Conservation (phyloP, 1,284 basidiomycete species). For the Butyriboletus appendiculatus region DNA sequence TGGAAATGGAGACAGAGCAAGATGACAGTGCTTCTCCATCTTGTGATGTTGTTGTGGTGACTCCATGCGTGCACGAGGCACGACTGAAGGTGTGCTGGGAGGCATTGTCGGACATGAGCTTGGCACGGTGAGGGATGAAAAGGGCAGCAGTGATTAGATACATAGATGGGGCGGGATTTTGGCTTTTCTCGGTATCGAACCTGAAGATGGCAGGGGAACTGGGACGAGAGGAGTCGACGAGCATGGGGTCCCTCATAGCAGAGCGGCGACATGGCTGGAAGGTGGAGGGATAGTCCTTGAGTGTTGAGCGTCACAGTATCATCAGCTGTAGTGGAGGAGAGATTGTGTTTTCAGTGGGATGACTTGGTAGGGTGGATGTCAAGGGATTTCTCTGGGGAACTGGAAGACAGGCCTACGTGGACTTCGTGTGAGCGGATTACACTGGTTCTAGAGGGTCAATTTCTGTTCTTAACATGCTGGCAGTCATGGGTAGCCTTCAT, state of each 20-base stretch:
- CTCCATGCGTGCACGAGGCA: slow-evolving; percentile 23
- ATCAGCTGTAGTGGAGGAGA: no score
- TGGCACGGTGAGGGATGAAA: slow-evolving; percentile 20
- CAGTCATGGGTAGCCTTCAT: no score
- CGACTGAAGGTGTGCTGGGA: slow-evolving; percentile 54
- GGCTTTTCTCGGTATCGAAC: slow-evolving; percentile 32
- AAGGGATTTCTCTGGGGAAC: no score
- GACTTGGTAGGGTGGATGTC: no score
- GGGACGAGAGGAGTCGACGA: not conserved
- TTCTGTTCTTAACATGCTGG: no score
- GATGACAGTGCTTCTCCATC: slow-evolving; percentile 42
- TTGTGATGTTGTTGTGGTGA: slow-evolving; percentile 20
- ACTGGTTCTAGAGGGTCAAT: no score
- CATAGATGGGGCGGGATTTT: slow-evolving; percentile 34
- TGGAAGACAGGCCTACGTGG: no score
- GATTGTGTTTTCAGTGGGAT: no score
- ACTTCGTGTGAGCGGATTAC: no score
- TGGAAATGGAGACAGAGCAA: slow-evolving; percentile 40
- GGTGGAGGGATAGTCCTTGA: slow-evolving; percentile 7
- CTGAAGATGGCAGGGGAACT: slow-evolving; percentile 18
- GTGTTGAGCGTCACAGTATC: no score
- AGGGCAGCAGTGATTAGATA: slow-evolving; percentile 29
- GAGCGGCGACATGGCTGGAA: slow-evolving; percentile 20
- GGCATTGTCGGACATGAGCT: slow-evolving; percentile 44
- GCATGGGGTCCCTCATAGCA: slow-evolving; percentile 6